A percentile compares a stretch with the other conserved stretches of the same genome.
Evolutionary conservation across 2,329 filamentous ascomycete genomes (phyloP).

Genomic region (Venturia effusa): DNA sequence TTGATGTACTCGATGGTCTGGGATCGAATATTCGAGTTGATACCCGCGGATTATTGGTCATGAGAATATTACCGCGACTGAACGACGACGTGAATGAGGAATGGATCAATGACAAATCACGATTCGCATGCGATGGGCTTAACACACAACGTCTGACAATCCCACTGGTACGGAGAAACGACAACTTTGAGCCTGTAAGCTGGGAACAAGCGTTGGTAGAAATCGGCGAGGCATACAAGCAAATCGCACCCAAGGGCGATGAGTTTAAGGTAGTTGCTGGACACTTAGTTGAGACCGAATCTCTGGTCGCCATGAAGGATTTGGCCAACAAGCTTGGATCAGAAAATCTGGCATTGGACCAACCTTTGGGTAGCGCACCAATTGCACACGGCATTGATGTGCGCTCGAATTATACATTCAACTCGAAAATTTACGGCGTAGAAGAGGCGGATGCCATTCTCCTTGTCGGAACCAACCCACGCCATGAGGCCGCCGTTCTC

Average conservation of each 20-base stretch:
- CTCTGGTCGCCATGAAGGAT: conserved; percentile 93
- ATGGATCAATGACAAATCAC: conserved; percentile 98
- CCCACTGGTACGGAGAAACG: conserved; percentile 75
- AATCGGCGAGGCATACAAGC: conserved; percentile 69
- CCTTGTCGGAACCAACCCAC: conserved; percentile 87
- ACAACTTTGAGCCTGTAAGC: conserved; percentile 82
- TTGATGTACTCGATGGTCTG: conserved; percentile 86
- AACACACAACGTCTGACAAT: conserved; percentile 94
- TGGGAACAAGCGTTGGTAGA: conserved; percentile 95
- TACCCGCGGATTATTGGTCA: conserved; percentile 86
- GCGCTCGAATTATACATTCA: conserved; percentile 91
- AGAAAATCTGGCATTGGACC: conserved; percentile 89
- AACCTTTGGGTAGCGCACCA: conserved; percentile 70
- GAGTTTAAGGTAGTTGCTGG: conserved; percentile 95
- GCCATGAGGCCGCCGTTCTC: conserved; percentile 87
- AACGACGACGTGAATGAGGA: conserved; percentile 99
- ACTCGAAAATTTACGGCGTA: conserved; percentile 86
- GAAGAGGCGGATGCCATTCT: conserved; percentile 90
- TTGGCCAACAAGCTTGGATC: conserved; percentile 93
- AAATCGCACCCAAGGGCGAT: conserved; percentile 72
- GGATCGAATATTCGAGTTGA: conserved; percentile 94
- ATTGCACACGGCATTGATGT: conserved; percentile 88
- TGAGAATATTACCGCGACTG: conserved; percentile 83
- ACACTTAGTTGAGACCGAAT: conserved; percentile 83
- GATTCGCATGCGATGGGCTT: conserved; percentile 91